Evolutionary conservation across 257 asterid genomes (phyloP), one percentile per base, ranked within the genome.

Genomic region (Coffea eugenioides): DNA sequence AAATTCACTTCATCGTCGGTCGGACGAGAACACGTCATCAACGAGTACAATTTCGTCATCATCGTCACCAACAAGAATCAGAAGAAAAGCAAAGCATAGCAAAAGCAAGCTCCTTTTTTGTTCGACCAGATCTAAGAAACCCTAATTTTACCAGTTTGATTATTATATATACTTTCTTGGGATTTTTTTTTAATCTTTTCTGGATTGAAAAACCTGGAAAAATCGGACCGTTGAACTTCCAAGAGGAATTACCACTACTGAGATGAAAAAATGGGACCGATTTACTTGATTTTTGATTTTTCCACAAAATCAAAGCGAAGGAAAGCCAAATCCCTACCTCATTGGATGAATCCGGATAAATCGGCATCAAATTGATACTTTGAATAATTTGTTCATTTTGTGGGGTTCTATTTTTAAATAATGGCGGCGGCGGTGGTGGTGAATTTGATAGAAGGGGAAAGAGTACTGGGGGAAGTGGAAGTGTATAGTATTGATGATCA

Each of bases 391-490:
- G n/a, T 16, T 46, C 9, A 43, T 66, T 70, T 56, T 49, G 4
- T 59, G 3, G 11, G 41, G 41, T 25, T n/a, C 8, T n/a, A 1
- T 23, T 8, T 61, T 0, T 8, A 13, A 41, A 49, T 11, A 12
- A 90, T 4, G 95, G 84, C 52, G 82, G 83, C 80, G 80, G 69
- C 81, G 82, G 90, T 75, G 85, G 59, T 82, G 88, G 83, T 94
- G 76, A 88, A 85, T 68, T 90, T 96, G 80, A 90, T 84, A 75
- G 97, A 94, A 82, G 97, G 95, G 78, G 95, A 88, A 49, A 89
- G 90, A 85, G 77, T 88, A 76, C 84, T 96, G 80, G 99, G 99
- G 20, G 97, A 94, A 83, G 93, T 88, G 71, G 97, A 89, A 76
- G 71, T 94, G 88, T 86, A 86, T 74, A 84, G 73, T 21, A 52